Conservation (phyloP, 2,329 filamentous ascomycete species). For the Colletotrichum noveboracense region DNA sequence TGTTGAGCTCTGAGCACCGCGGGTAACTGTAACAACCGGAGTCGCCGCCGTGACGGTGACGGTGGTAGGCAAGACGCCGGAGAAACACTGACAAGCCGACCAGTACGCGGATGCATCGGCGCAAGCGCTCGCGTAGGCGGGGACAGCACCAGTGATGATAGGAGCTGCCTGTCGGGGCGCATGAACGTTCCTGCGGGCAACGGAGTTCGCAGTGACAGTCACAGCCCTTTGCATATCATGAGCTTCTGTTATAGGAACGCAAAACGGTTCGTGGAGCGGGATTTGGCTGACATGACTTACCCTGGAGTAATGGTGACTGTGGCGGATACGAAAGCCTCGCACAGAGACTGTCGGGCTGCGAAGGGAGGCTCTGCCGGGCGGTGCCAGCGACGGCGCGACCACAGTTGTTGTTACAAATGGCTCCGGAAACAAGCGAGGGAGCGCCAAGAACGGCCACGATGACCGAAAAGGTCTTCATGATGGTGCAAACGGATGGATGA, state of each 20-base stretch:
- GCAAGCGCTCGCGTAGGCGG: conserved; percentile 23
- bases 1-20: not conserved
- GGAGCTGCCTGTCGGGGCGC: not conserved
- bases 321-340: conserved; percentile 5
- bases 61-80: conserved; percentile 16
- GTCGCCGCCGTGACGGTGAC: conserved; percentile 18
- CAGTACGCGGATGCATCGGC: conserved; percentile 16
- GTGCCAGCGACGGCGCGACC: conserved; percentile 15
- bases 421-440: not conserved
- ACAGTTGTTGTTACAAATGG: conserved; percentile 17
- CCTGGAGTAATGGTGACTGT: conserved; percentile 11
- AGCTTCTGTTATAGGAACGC: not conserved
- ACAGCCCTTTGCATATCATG: not conserved
- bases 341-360: not conserved
- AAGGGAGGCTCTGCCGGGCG: not conserved
- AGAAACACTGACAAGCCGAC: conserved; percentile 26
- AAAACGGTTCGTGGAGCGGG: not conserved
- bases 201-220: not conserved
- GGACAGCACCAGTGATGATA: not conserved
- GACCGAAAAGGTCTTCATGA: not conserved
- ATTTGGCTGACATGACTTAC: not conserved
- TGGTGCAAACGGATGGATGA: not conserved
- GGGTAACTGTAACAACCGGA: not conserved
- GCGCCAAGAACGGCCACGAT: not conserved
- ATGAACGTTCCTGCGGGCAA: not conserved